Conservation (phyloP, 73 alveolate species). For the Stentor roeselii region DNA sequence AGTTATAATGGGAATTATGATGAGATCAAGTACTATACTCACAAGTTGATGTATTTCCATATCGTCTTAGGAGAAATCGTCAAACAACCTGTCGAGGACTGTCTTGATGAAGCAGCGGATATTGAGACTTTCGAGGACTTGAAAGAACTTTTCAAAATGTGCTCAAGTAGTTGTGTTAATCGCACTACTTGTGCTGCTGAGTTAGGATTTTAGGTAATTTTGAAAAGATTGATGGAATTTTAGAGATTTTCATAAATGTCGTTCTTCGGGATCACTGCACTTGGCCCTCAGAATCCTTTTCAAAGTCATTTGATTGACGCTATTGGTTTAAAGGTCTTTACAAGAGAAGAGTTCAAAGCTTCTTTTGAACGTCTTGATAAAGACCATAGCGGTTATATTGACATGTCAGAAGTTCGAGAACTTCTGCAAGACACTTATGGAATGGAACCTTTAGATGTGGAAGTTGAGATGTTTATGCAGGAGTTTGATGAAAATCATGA, state of each 20-base stretch:
- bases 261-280: slow-evolving; percentile 70
- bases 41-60: background rate
- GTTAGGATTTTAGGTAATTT: background rate
- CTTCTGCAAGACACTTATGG: slow-evolving; percentile 67
- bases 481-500: slow-evolving; percentile 66
- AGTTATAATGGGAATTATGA: background rate
- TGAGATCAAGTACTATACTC: background rate
- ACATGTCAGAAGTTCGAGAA: slow-evolving; percentile 59
- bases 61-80: background rate
- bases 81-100: background rate
- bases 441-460: slow-evolving; percentile 72
- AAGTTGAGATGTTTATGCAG: slow-evolving; percentile 64
- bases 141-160: background rate
- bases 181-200: background rate
- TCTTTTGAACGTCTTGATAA: slow-evolving; percentile 57
- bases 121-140: background rate
- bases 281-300: slow-evolving; percentile 69
- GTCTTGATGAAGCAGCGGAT: background rate
- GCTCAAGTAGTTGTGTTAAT: background rate
- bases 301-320: slow-evolving; percentile 57
- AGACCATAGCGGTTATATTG: slow-evolving; percentile 66
- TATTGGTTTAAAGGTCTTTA: slow-evolving; percentile 55
- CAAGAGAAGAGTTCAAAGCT: slow-evolving; percentile 55
- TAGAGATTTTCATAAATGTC: no score
- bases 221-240: no score